Percentiles rank a stretch among this genome's conserved stretches.
Evolutionary conservation across 306 rosid species (phyloP).

Genomic region (Dryas drummondii): DNA sequence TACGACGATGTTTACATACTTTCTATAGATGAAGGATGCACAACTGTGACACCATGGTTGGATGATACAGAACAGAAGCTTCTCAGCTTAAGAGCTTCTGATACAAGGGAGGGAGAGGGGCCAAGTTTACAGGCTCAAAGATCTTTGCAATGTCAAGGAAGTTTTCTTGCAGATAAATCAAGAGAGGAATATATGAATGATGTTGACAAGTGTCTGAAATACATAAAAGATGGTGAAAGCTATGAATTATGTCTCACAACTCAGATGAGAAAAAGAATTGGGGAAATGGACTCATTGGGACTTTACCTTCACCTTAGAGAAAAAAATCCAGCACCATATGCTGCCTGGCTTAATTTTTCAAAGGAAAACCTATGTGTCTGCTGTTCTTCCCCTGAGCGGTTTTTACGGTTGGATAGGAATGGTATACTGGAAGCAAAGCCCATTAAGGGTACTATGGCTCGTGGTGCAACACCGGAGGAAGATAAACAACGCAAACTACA

Average conservation of each 20-base stretch:
- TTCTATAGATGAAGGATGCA: constrained; percentile 57
- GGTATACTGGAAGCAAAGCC: constrained; percentile 92
- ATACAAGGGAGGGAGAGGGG: constrained; percentile 33
- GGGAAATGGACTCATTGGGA: constrained; percentile 54
- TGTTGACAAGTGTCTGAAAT: constrained; percentile 70
- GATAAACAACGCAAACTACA: constrained; percentile 66
- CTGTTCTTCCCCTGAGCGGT: constrained; percentile 97
- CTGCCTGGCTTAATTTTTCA: constrained; percentile 94
- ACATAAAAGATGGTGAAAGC: constrained; percentile 94
- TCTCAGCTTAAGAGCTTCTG: constrained; percentile 46
- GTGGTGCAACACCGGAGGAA: constrained; percentile 74
- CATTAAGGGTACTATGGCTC: constrained; percentile 90
- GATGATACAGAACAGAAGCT: constrained; percentile 72
- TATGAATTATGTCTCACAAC: constrained; percentile 95
- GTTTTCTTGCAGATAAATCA: constrained; percentile 68
- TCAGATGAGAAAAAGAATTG: constrained; percentile 68
- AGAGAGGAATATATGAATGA: constrained; percentile 67
- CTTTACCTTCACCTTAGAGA: constrained; percentile 86
- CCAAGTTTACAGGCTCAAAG: constrained; percentile 25
- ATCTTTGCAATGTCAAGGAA: constrained; percentile 37
- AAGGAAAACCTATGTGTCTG: constrained; percentile 70
- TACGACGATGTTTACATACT: constrained; percentile 79
- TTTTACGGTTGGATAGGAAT: constrained; percentile 69
- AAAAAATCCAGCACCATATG: constrained; percentile 94
- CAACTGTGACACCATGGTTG: constrained; percentile 54